Conservation (phyloP, 2,329 filamentous ascomycete genomes). For the Xylaria sp. region DNA sequence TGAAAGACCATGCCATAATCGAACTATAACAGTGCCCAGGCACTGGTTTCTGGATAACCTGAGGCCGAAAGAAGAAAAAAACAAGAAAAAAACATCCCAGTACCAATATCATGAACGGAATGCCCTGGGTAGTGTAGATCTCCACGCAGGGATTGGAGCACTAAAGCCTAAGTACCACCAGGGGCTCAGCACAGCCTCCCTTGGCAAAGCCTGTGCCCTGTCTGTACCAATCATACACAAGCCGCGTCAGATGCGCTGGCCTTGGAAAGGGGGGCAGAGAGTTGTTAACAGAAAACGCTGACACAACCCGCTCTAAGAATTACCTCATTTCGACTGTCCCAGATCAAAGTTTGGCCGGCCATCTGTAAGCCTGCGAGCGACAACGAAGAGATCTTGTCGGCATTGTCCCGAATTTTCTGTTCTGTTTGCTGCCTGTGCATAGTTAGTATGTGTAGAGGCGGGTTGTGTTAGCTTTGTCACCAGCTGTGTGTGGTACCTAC, state of each 20-base stretch:
- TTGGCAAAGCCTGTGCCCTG: slow-evolving; percentile 37
- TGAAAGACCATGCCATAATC: background rate
- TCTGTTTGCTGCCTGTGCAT: no score
- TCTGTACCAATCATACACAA: background rate
- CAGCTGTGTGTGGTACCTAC: no score
- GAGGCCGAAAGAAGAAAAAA: background rate
- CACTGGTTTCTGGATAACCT: background rate
- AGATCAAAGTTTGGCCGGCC: background rate
- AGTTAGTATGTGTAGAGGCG: no score
- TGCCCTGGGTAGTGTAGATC: slow-evolving; percentile 19
- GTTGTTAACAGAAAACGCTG: background rate
- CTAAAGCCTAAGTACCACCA: slow-evolving; percentile 20
- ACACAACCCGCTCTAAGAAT: background rate
- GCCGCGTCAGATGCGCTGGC: background rate
- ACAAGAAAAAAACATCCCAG: background rate
- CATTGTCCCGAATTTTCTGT: no score
- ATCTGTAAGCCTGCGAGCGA: no score
- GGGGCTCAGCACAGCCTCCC: slow-evolving; percentile 44
- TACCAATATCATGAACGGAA: background rate
- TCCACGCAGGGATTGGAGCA: slow-evolving; percentile 18
- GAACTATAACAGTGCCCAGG: background rate
- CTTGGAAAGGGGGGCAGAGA: background rate
- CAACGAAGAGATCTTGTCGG: no score
- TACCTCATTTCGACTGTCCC: background rate
- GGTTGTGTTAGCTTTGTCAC: no score